phyloP scores from a whole-genome alignment of 805 yeast genomes.

The Grigorovia yakushimaensis region DNA sequence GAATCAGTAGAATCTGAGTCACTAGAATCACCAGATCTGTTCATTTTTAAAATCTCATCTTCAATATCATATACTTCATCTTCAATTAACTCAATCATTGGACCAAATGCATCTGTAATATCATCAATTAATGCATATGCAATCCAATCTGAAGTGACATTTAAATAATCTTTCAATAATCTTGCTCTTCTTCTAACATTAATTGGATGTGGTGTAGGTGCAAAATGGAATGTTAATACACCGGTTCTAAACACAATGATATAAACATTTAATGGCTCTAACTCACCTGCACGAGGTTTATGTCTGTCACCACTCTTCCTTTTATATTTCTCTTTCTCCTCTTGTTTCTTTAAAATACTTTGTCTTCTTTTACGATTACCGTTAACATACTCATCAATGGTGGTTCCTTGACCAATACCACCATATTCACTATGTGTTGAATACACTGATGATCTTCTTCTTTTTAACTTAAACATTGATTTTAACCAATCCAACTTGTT shows the following conservation, averaged over 20 bases:
- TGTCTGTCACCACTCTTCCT: constrained; percentile 37
- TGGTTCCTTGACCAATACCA: neutral
- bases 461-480: neutral
- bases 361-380: constrained; percentile 9
- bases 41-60: constrained; percentile 81
- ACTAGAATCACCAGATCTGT: constrained; percentile 47
- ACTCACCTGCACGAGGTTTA: constrained; percentile 41
- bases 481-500: constrained; percentile 1
- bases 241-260: constrained; percentile 86
- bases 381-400: neutral
- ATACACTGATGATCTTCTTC: constrained; percentile 8
- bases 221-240: constrained; percentile 85
- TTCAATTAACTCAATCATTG: constrained; percentile 89
- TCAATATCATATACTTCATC: constrained; percentile 92
- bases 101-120: constrained; percentile 95
- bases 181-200: constrained; percentile 92
- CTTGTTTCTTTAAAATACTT: constrained; percentile 18
- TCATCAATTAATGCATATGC: constrained; percentile 95
- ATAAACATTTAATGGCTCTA: constrained; percentile 86
- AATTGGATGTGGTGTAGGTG: constrained; percentile 92
- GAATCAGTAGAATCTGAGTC: constrained; percentile 28
- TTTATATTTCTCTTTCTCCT: constrained; percentile 32
- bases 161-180: constrained; percentile 73
- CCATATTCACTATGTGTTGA: constrained; percentile 1
- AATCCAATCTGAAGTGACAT: constrained; percentile 92